Conservation (phyloP, 169 alveolate species). For the Ichthyophthirius multifiliis region DNA sequence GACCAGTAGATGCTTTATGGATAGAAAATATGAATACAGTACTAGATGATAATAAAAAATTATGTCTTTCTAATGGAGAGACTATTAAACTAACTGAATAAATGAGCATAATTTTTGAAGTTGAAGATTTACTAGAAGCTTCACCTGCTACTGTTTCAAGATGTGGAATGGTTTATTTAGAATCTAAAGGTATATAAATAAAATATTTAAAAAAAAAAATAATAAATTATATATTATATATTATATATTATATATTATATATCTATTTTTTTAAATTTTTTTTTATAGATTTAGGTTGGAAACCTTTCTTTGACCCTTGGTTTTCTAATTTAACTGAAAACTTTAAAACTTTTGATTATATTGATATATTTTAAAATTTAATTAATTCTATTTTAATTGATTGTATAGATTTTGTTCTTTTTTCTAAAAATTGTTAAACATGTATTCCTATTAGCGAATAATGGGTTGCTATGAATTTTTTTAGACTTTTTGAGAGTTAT, state of each 20-base stretch:
- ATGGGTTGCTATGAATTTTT: constrained; percentile 53
- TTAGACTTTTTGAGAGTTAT: constrained; percentile 55
- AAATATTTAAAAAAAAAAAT: background rate
- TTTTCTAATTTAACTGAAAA: constrained; percentile 34
- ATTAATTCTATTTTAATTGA: background rate
- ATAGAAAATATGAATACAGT: constrained; percentile 78
- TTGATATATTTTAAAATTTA: constrained; percentile 12
- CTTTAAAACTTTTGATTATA: constrained; percentile 12
- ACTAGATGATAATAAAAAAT: constrained; percentile 73
- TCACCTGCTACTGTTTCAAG: constrained; percentile 81
- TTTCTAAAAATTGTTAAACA: constrained; percentile 34
- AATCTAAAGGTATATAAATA: constrained; percentile 36
- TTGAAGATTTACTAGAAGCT: constrained; percentile 70
- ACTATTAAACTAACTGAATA: constrained; percentile 59
- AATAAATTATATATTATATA: background rate
- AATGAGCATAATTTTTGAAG: constrained; percentile 75
- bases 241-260: too few species aligned
- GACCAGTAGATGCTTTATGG: constrained; percentile 84
- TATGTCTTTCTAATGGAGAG: constrained; percentile 71
- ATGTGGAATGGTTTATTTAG: constrained; percentile 79
- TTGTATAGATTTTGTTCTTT: constrained; percentile 13
- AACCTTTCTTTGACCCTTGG: constrained; percentile 59
- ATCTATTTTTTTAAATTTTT: too few species aligned
- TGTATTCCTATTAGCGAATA: background rate
- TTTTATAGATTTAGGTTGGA: constrained; percentile 59